Percentiles rank a stretch among this genome's conserved stretches.
These are phyloP conservation scores for Melanomma pulvis-pyrius DNA, from an alignment of 495 filamentous ascomycete species.

Conservation along the genomic window DNA sequence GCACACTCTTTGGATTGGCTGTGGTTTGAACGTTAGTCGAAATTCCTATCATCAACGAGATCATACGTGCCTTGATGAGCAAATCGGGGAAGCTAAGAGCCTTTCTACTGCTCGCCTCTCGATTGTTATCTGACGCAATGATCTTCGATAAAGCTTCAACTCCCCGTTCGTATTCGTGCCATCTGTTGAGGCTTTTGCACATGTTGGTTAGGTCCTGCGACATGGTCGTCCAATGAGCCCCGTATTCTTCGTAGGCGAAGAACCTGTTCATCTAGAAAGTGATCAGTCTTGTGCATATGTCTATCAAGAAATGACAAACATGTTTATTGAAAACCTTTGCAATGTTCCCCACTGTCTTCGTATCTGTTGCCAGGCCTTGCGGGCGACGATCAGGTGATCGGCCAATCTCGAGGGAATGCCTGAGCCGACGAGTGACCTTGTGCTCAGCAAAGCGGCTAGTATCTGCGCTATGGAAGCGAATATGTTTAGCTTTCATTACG, in stretches of 20 bases:
- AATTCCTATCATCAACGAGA: not conserved
- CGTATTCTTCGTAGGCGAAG: slow-evolving; percentile 84
- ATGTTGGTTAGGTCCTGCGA: slow-evolving; percentile 71
- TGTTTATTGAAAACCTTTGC: slow-evolving; percentile 75
- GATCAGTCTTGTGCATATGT: not conserved
- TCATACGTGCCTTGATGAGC: slow-evolving; percentile 74
- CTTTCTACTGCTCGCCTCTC: slow-evolving; percentile 65
- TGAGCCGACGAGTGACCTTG: slow-evolving; percentile 31
- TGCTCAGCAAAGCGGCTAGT: slow-evolving; percentile 43
- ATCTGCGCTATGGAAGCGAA: slow-evolving; percentile 62
- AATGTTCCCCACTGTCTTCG: slow-evolving; percentile 71
- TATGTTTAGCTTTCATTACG: slow-evolving; percentile 40
- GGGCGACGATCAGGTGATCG: slow-evolving; percentile 35
- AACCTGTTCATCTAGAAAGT: slow-evolving; percentile 71
- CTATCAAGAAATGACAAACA: slow-evolving; percentile 48
- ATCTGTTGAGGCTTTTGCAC: slow-evolving; percentile 71
- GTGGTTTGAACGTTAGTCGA: slow-evolving; percentile 2
- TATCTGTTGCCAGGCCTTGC: slow-evolving; percentile 61
- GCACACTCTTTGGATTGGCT: slow-evolving; percentile 94
- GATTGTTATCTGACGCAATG: slow-evolving; percentile 68
- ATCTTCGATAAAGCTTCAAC: slow-evolving; percentile 83
- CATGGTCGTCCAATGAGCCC: slow-evolving; percentile 82
- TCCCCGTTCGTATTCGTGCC: slow-evolving; percentile 80
- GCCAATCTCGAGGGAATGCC: slow-evolving; percentile 44
- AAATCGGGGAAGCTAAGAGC: slow-evolving; percentile 81